Conservation (phyloP, 176 grass and related monocot species). For the Triticum turgidum region DNA sequence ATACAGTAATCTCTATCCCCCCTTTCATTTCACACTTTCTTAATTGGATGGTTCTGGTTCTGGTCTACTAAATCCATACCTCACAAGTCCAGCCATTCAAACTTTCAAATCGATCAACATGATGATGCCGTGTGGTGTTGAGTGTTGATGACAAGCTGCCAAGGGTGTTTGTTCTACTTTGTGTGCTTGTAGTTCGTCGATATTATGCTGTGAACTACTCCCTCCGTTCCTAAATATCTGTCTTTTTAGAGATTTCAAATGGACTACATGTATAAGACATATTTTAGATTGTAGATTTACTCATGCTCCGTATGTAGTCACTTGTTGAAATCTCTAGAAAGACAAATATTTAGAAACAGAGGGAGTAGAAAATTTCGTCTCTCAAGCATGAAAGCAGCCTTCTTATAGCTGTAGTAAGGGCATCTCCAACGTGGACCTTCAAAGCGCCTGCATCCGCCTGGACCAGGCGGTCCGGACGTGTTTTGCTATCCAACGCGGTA, state of each 20-base stretch:
- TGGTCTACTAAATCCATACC: background rate
- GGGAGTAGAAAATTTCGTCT: background rate
- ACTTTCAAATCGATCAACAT: background rate
- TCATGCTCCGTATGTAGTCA: too few species aligned
- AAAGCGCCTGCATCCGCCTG: too few species aligned
- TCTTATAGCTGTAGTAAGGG: background rate
- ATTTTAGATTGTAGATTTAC: too few species aligned
- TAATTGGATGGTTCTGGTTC: background rate
- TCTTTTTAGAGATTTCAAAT: too few species aligned
- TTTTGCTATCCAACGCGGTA: too few species aligned
- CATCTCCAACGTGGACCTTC: too few species aligned
- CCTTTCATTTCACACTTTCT: background rate
- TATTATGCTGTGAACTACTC: background rate
- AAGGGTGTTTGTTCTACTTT: background rate
- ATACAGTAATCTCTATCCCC: constrained; percentile 39
- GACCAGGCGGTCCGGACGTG: too few species aligned
- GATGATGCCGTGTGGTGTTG: background rate
- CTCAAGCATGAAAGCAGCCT: background rate
- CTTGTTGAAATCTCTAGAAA: too few species aligned
- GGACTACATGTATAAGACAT: too few species aligned
- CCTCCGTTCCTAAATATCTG: too few species aligned
- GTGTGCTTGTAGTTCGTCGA: background rate
- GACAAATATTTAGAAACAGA: too few species aligned
- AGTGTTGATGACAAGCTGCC: background rate
- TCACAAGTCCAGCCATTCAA: background rate